Percentiles rank a stretch among this genome's conserved stretches.
phyloP scores from a whole-genome alignment of 2,329 filamentous ascomycete species.

The Pestalotiopsis sp. region DNA sequence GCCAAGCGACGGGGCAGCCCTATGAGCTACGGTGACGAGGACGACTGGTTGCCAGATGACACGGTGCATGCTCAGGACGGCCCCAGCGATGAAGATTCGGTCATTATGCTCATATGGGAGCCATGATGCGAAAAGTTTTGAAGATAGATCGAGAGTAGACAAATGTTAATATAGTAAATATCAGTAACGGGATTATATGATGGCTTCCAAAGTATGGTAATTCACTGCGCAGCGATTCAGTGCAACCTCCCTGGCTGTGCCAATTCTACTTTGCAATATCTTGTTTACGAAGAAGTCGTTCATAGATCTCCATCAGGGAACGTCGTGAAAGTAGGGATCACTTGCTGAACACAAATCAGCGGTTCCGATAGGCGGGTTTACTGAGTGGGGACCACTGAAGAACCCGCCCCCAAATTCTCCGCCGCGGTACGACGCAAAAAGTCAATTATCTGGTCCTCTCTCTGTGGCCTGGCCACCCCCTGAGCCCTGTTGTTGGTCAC shows the following conservation, averaged over 20 bases:
- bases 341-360: too few species aligned
- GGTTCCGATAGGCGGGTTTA: not conserved
- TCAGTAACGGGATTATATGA: not conserved
- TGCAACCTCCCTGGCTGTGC: too few species aligned
- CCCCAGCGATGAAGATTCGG: constrained; percentile 36
- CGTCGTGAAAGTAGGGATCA: too few species aligned
- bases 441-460: not conserved
- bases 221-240: too few species aligned
- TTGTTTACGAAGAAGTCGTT: too few species aligned
- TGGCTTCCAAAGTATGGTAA: too few species aligned
- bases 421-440: not conserved
- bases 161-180: not conserved
- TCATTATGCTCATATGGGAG: constrained; percentile 45
- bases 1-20: constrained; percentile 32
- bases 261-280: too few species aligned
- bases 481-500: not conserved
- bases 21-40: constrained; percentile 20
- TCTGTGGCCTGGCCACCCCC: not conserved
- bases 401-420: not conserved
- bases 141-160: not conserved
- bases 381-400: not conserved
- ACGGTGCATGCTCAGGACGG: constrained; percentile 26
- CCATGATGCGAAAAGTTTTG: not conserved
- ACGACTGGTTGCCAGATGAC: constrained; percentile 20
- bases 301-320: too few species aligned